Conservation (phyloP, 371 early-diverging fungal genomes). For the Rhizopus stolonifer region DNA sequence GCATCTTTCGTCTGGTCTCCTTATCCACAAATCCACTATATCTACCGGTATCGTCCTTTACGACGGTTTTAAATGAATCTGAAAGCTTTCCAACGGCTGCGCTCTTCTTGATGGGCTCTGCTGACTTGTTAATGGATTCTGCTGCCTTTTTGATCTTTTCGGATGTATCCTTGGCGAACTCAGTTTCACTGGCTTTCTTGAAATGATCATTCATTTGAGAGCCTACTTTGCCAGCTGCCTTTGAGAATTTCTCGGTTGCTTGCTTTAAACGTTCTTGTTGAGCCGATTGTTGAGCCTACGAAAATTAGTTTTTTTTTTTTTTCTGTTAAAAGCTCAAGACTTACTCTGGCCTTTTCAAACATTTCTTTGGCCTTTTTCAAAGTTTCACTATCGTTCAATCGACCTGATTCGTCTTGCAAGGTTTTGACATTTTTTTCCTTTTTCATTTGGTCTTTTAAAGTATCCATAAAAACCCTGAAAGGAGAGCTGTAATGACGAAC, state of each 20-base stretch:
- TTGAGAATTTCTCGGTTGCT: conserved; percentile 76
- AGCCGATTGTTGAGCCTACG: conserved; percentile 39
- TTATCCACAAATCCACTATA: conserved; percentile 79
- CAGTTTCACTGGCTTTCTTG: conserved; percentile 84
- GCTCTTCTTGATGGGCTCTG: conserved; percentile 78
- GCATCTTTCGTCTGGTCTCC: conserved; percentile 66
- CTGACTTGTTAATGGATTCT: conserved; percentile 61
- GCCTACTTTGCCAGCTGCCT: conserved; percentile 76
- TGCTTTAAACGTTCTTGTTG: conserved; percentile 61
- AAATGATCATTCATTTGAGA: conserved; percentile 73
- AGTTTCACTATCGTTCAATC: conserved; percentile 84
- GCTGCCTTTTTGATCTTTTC: conserved; percentile 66
- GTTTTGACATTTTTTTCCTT: conserved; percentile 93
- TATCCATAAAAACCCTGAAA: conserved; percentile 72
- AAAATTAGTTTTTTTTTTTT: background rate
- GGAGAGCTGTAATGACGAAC: conserved; percentile 50
- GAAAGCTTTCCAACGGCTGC: conserved; percentile 72
- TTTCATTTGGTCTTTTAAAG: conserved; percentile 86
- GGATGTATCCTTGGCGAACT: conserved; percentile 79
- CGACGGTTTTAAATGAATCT: conserved; percentile 67
- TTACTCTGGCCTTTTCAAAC: conserved; percentile 67
- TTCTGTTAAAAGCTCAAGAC: background rate
- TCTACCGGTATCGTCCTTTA: conserved; percentile 72
- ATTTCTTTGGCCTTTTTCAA: conserved; percentile 88
- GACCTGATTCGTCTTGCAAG: conserved; percentile 78